Evolutionary conservation across 2,329 filamentous ascomycete genomes (phyloP).

Genomic region (Fusarium equiseti): DNA sequence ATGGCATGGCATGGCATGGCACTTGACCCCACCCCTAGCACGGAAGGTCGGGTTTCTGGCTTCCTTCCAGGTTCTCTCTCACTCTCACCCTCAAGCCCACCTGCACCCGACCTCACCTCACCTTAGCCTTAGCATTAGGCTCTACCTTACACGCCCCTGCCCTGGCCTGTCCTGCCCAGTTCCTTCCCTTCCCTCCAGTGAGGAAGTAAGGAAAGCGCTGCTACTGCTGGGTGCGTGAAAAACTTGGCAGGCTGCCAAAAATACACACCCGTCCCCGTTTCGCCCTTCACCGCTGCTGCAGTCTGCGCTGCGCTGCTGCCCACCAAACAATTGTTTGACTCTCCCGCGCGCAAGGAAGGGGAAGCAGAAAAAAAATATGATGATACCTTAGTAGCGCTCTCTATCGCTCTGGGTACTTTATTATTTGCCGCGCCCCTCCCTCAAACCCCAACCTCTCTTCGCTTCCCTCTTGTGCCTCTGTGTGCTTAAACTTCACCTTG

Average conservation of each 20-base stretch:
- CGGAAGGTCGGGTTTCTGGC: conserved; percentile 25
- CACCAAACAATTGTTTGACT: conserved; percentile 47
- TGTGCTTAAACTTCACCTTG: conserved; percentile 42
- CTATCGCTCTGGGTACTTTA: conserved; percentile 29
- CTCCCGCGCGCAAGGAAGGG: conserved; percentile 34
- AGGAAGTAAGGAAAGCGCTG: conserved; percentile 6
- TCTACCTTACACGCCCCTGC: conserved; percentile 33
- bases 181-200: conserved; percentile 17
- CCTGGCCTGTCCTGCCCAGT: conserved; percentile 8
- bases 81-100: conserved; percentile 5
- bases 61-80: conserved; percentile 28
- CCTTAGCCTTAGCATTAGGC: conserved; percentile 4
- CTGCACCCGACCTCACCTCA: conserved; percentile 17
- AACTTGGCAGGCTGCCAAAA: conserved; percentile 40
- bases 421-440: conserved; percentile 48
- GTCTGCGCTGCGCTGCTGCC: conserved; percentile 37
- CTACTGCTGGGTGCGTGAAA: conserved; percentile 28
- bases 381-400: conserved; percentile 21
- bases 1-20: conserved; percentile 25
- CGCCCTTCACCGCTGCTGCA: conserved; percentile 37
- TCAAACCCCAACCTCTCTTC: conserved; percentile 42
- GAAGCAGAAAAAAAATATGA: conserved; percentile 39
- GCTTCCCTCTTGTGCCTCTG: conserved; percentile 38
- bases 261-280: conserved; percentile 42
- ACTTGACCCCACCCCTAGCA: conserved; percentile 39